Base-by-base conservation (phyloP, 176 grass and related monocot species). In the Miscanthus lutarioriparius region DNA sequence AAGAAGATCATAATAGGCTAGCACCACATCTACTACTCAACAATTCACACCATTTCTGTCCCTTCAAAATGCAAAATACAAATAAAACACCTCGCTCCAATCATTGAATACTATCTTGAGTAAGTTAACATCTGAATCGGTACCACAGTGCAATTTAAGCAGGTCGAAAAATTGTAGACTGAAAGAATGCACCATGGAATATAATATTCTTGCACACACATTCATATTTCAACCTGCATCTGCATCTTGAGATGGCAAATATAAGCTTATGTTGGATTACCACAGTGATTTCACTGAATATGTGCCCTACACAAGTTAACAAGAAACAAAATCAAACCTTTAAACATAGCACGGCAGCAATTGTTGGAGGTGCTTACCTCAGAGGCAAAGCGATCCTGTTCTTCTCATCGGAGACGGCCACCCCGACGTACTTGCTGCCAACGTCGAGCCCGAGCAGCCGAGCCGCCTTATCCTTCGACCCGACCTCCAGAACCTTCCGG, bases 371-470 rank as follows among this genome's bases (percentile, higher is more conserved):
- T 9, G 32, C 75, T 78, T 80, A 97, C 95, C 92, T 90, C 25
- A 91, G 85, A 86, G 95, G 92, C 70, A 86, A 80, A 20, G 92
- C 87, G 63, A 93, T 90, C 85, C 80, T 83, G 30, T 93, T 93
- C 63, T 84, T 28, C 19, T 51, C 75, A 77, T 95, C 92, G 45
- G 95, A 98, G 80, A 95, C 72, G 7, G 91, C 92, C 72, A 97
- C 51, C 30, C 92, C 92, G 8, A 97, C 92, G 86, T 95, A 95
- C 76, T 95, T 95, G 35, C 87, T 83, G 2, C 95, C 95, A 8
- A 97, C 95, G 81, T 97, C 92, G 64, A 97, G 88, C 80, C 95
- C 92, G 15, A 97, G 89, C 63, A 97, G 85, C 27, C 85, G 87
- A 13, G 71, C 12, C 47, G 87, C 33, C 48, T 82, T 73, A 48